phyloP scores from a whole-genome alignment of 2,329 filamentous ascomycete species.

The Cadophora gregata region DNA sequence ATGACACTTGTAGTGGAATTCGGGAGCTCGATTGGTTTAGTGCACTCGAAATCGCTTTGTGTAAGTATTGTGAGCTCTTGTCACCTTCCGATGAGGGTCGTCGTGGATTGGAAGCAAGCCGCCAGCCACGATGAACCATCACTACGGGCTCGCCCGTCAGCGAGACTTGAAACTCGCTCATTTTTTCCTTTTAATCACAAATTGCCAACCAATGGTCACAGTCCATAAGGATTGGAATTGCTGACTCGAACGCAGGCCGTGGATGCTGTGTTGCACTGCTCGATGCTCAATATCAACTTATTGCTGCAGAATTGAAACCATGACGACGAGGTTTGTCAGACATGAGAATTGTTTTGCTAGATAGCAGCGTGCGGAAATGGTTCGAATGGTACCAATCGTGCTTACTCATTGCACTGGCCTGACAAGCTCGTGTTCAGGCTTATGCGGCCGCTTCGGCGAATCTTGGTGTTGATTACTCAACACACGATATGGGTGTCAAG shows the following conservation, averaged over 20 bases:
- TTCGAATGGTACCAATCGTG: not conserved
- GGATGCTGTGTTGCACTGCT: not conserved
- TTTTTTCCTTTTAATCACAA: not conserved
- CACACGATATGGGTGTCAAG: not conserved
- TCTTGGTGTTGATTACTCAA: not conserved
- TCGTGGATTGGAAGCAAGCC: not conserved
- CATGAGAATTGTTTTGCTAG: too few species aligned
- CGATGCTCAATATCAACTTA: not conserved
- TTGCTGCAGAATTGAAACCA: not conserved
- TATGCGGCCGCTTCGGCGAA: not conserved
- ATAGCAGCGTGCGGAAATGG: not conserved
- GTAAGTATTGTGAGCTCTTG: not conserved
- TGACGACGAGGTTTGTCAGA: too few species aligned
- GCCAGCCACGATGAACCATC: not conserved
- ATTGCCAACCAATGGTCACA: not conserved
- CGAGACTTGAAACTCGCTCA: not conserved
- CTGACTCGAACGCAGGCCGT: not conserved
- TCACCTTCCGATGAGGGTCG: not conserved
- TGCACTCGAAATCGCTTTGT: not conserved
- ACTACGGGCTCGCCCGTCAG: not conserved
- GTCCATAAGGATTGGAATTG: too few species aligned
- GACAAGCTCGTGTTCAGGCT: not conserved
- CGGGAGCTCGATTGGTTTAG: not conserved
- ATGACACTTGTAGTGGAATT: too few species aligned
- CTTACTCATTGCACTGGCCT: not conserved